These are phyloP conservation scores for Flaveria brownii DNA, from an alignment of 129 eudicot genomes.

Conservation along the genomic window DNA sequence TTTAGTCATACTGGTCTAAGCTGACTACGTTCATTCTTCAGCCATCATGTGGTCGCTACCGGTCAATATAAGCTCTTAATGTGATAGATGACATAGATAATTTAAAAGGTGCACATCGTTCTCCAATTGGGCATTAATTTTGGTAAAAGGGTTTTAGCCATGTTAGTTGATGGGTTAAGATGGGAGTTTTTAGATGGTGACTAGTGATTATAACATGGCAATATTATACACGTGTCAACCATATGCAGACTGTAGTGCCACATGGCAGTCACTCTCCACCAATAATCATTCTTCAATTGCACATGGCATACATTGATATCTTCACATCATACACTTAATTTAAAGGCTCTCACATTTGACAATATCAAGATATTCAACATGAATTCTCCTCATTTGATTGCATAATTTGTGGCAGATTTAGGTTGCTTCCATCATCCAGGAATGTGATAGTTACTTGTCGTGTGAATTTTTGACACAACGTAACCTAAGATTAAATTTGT, in stretches of 20 bases:
- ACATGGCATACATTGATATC: constrained; percentile 33
- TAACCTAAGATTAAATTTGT: no score
- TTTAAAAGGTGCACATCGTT: constrained; percentile 36
- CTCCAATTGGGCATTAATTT: constrained; percentile 31
- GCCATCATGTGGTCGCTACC: background rate
- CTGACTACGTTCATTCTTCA: background rate
- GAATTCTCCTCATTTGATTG: constrained; percentile 27
- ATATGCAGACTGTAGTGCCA: constrained; percentile 24
- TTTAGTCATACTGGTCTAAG: background rate
- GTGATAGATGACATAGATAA: background rate
- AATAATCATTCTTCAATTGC: constrained; percentile 29
- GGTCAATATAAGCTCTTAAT: constrained; percentile 10
- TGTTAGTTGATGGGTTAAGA: constrained; percentile 38
- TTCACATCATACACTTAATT: constrained; percentile 40
- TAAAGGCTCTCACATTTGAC: constrained; percentile 3
- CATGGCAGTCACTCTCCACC: constrained; percentile 45
- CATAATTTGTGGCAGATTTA: constrained; percentile 32
- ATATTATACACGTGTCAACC: constrained; percentile 29
- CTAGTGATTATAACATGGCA: constrained; percentile 32
- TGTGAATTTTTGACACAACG: background rate
- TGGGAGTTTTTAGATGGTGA: constrained; percentile 33
- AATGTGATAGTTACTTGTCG: background rate
- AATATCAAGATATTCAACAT: constrained; percentile 10
- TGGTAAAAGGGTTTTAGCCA: constrained; percentile 36
- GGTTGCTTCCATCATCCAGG: constrained; percentile 5